Percentiles rank a stretch among this genome's conserved stretches.
Conservation (phyloP, 345 rosid species). For the Euphorbia pulcherrima region DNA sequence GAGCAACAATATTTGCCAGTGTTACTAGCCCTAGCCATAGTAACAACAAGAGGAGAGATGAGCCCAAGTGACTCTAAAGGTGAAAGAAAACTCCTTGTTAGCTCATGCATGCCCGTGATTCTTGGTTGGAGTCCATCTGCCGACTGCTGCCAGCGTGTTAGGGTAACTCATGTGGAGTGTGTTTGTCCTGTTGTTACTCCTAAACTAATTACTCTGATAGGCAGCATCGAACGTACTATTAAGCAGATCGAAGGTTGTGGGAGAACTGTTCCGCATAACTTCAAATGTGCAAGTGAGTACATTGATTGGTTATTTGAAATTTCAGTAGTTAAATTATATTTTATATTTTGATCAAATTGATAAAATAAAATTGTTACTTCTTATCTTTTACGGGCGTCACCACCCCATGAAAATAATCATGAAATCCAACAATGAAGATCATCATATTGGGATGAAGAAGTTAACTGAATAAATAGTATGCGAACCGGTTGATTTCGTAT, state of each 20-base stretch:
- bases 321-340: too few species aligned
- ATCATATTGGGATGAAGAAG: too few species aligned
- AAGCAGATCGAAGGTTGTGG: slow-evolving; percentile 26
- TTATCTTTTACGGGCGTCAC: background rate
- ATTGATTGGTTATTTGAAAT: too few species aligned
- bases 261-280: slow-evolving; percentile 25
- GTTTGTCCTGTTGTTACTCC: slow-evolving; percentile 26
- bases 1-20: background rate
- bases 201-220: slow-evolving; percentile 18
- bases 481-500: too few species aligned
- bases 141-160: slow-evolving; percentile 18
- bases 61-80: slow-evolving; percentile 22
- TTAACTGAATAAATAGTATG: too few species aligned
- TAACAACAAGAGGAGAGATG: slow-evolving; percentile 1
- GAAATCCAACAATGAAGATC: too few species aligned
- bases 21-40: background rate
- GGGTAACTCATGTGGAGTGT: slow-evolving; percentile 22
- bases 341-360: too few species aligned
- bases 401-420: background rate
- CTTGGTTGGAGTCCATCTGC: slow-evolving; percentile 13
- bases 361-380: too few species aligned
- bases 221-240: slow-evolving; percentile 13
- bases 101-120: slow-evolving; percentile 10
- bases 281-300: slow-evolving; percentile 25
- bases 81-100: slow-evolving; percentile 19